Conservation (phyloP, 2,329 filamentous ascomycete genomes). For the Moelleriella libera region DNA sequence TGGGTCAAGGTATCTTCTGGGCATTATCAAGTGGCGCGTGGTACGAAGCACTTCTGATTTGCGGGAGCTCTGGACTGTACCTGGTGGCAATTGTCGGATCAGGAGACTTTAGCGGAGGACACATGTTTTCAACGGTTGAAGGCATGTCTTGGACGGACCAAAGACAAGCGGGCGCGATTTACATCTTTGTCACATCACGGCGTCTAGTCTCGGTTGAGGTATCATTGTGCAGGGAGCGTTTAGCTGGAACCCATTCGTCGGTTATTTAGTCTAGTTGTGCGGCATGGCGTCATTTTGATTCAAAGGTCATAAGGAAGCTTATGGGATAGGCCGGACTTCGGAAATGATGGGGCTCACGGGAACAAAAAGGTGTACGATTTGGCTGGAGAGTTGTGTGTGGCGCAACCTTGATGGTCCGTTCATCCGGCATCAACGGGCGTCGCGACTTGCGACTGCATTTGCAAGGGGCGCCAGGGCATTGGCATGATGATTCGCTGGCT, state of each 20-base stretch:
- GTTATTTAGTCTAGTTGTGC: not conserved
- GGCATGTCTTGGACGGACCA: slow-evolving; percentile 2
- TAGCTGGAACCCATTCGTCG: not conserved
- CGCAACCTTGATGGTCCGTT: not conserved
- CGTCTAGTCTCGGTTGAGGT: slow-evolving; percentile 7
- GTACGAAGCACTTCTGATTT: too few species aligned
- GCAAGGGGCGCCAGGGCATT: not conserved
- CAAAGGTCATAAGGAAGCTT: not conserved
- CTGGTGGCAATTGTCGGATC: too few species aligned
- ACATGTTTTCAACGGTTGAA: not conserved
- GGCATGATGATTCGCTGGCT: too few species aligned
- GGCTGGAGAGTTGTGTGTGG: not conserved
- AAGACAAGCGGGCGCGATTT: not conserved
- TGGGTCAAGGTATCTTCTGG: too few species aligned
- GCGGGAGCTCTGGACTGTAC: too few species aligned
- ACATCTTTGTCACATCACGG: slow-evolving; percentile 7
- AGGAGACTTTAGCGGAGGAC: too few species aligned
- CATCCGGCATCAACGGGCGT: too few species aligned
- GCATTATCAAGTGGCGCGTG: too few species aligned
- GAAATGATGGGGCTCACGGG: not conserved
- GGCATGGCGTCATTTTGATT: slow-evolving; percentile 4
- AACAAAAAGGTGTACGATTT: not conserved
- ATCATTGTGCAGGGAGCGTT: slow-evolving; percentile 3
- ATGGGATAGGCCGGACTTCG: not conserved
- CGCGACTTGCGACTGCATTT: not conserved